Base-by-base conservation (phyloP, 495 filamentous ascomycete species). In the Talaromyces stipitatus region DNA sequence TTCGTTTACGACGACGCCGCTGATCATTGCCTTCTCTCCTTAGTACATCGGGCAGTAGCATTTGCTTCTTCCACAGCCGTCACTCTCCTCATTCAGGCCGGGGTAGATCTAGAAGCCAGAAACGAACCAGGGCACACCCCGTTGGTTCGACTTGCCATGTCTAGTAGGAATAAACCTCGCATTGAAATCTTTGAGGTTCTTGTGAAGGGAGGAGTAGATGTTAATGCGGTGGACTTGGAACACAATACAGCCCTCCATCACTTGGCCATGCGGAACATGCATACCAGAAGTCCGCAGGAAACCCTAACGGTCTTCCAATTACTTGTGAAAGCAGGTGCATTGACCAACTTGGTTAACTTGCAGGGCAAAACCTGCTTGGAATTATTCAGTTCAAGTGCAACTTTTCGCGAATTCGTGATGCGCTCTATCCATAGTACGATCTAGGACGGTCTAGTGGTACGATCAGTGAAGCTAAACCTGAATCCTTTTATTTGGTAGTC, bases 321-420 rank as follows among this genome's bases (percentile, higher is more conserved):
- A 53, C 50, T 53, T 16, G n/a, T 53, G 50, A 36, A 53, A 53
- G 27, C 29, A 28, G 27, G 26, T 53, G 50, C 29, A n/a, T 53
- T 53, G 50, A 53, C 50, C 29, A 53, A 53, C 29, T 53, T 33
- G 50, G 50, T 14, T 53, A 53, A 53, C 29, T 55, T 14, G 20
- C 33, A 55, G 28, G 53, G 53, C 33, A 43, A 55, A 43, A 55
- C 53, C 1, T 55, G 53, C 53, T 43, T 55, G 20, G 53, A 55
- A 45, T 45, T 55, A 16, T 55, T 55, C 33, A 43, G 24, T 55
- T 55, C 53, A 29, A 45, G 22, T 38, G 33, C 29, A 54, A 54
- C 20, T 20, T 54, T 54, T 33, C 50, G 50, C 50, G 30, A 54
- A 22, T 54, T 14, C 50, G 4, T 51, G 45, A 48, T 48, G 23